Evolutionary conservation across 2,329 filamentous ascomycete species (phyloP).

Genomic region (Aspergillus quadrilineatus): DNA sequence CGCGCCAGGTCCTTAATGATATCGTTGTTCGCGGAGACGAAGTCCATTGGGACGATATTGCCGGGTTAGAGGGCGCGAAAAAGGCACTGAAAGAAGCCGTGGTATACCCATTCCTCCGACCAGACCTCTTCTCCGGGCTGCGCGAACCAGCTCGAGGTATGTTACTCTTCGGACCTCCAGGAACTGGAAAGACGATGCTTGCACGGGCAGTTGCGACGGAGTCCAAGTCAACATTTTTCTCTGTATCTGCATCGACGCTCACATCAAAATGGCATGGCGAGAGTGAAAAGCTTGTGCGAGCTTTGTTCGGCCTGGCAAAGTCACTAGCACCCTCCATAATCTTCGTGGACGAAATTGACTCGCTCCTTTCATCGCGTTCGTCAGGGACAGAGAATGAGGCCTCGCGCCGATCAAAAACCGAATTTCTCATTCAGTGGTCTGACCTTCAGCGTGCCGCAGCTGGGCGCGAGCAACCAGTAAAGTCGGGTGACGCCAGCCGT

Average conservation of each 20-base stretch:
- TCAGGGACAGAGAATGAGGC: constrained; percentile 83
- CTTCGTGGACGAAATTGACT: constrained; percentile 98
- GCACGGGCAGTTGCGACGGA: constrained; percentile 93
- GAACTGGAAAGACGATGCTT: constrained; percentile 98
- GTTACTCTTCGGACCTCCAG: constrained; percentile 92
- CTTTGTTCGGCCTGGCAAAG: constrained; percentile 87
- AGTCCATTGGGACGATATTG: constrained; percentile 91
- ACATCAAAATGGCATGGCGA: constrained; percentile 97
- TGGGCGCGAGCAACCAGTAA: constrained; percentile 68
- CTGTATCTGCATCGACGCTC: constrained; percentile 88
- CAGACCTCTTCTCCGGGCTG: constrained; percentile 92
- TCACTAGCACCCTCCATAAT: constrained; percentile 90
- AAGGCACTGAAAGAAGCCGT: constrained; percentile 91
- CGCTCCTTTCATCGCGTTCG: constrained; percentile 78
- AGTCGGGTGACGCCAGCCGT: constrained; percentile 75
- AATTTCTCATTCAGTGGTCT: constrained; percentile 97
- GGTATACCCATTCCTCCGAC: constrained; percentile 92
- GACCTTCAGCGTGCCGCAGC: constrained; percentile 89
- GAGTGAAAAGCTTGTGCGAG: constrained; percentile 91
- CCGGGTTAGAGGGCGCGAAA: constrained; percentile 86
- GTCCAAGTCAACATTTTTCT: constrained; percentile 92
- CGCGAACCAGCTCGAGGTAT: constrained; percentile 92
- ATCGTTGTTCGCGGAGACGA: constrained; percentile 93
- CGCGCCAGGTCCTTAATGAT: constrained; percentile 91
- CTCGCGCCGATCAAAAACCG: constrained; percentile 90